Evolutionary conservation across 2,329 filamentous ascomycete species (phyloP).

Genomic region (Apiospora marii): DNA sequence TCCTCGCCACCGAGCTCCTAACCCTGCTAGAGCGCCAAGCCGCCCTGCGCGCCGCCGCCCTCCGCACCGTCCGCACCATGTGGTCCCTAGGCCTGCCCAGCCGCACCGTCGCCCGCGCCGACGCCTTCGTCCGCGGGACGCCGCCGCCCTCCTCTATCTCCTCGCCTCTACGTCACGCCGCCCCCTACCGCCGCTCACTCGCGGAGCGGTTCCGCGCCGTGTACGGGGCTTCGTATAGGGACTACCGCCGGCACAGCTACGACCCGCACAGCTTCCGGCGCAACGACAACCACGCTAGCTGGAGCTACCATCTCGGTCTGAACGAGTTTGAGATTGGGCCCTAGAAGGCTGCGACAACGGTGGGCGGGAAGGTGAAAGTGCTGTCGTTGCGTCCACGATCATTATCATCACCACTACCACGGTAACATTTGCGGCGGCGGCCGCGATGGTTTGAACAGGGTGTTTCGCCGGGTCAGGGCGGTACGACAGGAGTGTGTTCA

Average conservation of each 20-base stretch:
- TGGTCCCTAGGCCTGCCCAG: background rate
- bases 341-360: background rate
- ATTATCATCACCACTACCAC: too few relatives aligned
- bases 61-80: background rate
- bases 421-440: too few relatives aligned
- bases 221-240: background rate
- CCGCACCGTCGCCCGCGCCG: background rate
- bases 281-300: background rate
- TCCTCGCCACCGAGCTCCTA: background rate
- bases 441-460: too few relatives aligned
- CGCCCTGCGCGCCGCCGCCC: background rate
- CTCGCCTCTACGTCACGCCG: too few relatives aligned
- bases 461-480: too few relatives aligned
- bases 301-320: background rate
- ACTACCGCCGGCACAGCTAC: background rate
- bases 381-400: too few relatives aligned
- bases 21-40: background rate
- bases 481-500: too few relatives aligned
- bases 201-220: background rate
- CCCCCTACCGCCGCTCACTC: background rate
- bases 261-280: background rate
- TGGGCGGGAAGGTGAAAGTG: too few relatives aligned
- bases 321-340: background rate
- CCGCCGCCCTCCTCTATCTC: background rate
- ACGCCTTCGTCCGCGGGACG: background rate